A percentile compares a stretch with the other conserved stretches of the same genome.
Evolutionary conservation across 2,329 filamentous ascomycete species (phyloP).

Genomic region (Immersiporthe knoxdaviesiana): DNA sequence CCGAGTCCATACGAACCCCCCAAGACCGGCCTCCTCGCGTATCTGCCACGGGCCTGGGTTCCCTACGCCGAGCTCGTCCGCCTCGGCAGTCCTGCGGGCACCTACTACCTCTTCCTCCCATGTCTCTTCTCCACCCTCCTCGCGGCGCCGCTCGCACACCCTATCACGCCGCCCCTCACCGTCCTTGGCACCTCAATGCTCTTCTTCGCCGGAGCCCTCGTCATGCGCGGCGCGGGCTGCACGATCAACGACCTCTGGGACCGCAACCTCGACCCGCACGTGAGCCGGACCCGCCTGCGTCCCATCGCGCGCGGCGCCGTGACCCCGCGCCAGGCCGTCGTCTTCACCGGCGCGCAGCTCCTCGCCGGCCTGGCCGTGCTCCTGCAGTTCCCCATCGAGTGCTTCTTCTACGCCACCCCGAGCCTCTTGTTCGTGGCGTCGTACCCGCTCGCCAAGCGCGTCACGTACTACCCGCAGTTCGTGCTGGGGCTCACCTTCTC

Average conservation of each 20-base stretch:
- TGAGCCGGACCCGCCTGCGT: constrained; percentile 73
- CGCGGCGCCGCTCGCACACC: constrained; percentile 70
- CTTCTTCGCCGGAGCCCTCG: constrained; percentile 75
- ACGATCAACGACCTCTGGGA: constrained; percentile 93
- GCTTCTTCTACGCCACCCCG: constrained; percentile 77
- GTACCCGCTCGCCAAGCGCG: constrained; percentile 83
- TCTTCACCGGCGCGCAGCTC: constrained; percentile 76
- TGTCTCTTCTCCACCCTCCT: constrained; percentile 84
- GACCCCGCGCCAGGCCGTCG: constrained; percentile 69
- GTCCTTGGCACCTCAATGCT: constrained; percentile 68
- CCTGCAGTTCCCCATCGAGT: constrained; percentile 73
- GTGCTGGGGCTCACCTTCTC: constrained; percentile 85
- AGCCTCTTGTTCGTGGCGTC: constrained; percentile 72
- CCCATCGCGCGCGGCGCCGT: constrained; percentile 82
- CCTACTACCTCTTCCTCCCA: constrained; percentile 84
- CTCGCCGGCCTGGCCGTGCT: constrained; percentile 73
- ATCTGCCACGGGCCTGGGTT: constrained; percentile 69
- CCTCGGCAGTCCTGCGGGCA: constrained; percentile 79
- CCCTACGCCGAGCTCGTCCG: constrained; percentile 84
- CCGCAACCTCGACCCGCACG: constrained; percentile 80
- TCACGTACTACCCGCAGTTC: constrained; percentile 86
- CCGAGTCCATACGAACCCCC: constrained; percentile 63
- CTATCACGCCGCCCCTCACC: constrained; percentile 61
- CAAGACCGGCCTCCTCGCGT: constrained; percentile 69
- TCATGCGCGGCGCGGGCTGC: constrained; percentile 88